Evolutionary conservation across 257 asterid genomes (phyloP).

Genomic region (Hygrophila difformis): DNA sequence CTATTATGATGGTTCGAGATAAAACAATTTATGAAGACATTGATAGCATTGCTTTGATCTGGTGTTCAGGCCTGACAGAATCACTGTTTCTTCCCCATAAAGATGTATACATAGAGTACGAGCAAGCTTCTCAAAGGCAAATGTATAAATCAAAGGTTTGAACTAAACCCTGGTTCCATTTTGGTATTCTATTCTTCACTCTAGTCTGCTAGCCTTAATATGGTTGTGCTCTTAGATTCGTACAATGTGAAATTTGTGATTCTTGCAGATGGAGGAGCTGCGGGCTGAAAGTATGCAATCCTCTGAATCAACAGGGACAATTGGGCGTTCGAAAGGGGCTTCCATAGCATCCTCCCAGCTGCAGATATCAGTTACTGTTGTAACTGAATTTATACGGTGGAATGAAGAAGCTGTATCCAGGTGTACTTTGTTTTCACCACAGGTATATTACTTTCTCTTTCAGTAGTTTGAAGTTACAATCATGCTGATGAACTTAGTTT

Average conservation of each 20-base stretch:
- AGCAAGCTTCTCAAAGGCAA: constrained; percentile 93
- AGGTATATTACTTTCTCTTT: constrained; percentile 36
- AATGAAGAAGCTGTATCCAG: constrained; percentile 94
- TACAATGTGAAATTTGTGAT: constrained; percentile 14
- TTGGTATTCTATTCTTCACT: constrained; percentile 3
- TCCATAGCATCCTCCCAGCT: constrained; percentile 72
- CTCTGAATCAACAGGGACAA: constrained; percentile 76
- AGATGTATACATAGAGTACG: constrained; percentile 82
- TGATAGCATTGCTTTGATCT: constrained; percentile 6
- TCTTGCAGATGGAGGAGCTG: constrained; percentile 80
- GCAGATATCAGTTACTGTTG: constrained; percentile 92
- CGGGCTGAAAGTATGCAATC: constrained; percentile 72
- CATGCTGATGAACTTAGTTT: no score
- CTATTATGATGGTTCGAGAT: background rate
- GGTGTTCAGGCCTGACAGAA: constrained; percentile 75
- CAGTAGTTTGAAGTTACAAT: no score
- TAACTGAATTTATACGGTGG: constrained; percentile 96
- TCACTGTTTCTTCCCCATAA: constrained; percentile 87
- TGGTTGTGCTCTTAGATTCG: constrained; percentile 29
- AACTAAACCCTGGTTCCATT: background rate
- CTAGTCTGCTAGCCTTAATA: background rate
- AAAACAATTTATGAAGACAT: no score
- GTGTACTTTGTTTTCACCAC: constrained; percentile 71
- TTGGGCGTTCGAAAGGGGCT: constrained; percentile 96
- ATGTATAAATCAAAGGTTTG: constrained; percentile 79